Percentiles rank a stretch among this genome's conserved stretches.
phyloP scores from a whole-genome alignment of 78 protist species.

The Isochrysis galbana region DNA sequence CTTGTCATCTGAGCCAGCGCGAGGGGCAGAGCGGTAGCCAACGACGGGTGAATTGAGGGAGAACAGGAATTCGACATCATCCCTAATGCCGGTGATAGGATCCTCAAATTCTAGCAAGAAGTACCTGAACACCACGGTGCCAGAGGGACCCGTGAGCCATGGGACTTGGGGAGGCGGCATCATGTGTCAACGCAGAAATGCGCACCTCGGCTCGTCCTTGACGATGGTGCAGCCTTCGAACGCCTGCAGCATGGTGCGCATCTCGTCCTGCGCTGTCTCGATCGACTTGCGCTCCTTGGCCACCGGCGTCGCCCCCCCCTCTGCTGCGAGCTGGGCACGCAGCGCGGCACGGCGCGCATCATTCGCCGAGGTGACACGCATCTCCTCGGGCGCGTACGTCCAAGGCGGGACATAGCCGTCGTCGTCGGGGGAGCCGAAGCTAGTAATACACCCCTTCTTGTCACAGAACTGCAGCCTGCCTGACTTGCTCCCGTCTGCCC shows the following conservation, averaged over 20 bases:
- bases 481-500: not conserved
- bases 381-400: not conserved
- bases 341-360: not conserved
- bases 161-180: not conserved
- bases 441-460: not conserved
- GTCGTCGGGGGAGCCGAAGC: not conserved
- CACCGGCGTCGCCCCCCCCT: not conserved
- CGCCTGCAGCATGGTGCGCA: not conserved
- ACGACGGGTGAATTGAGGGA: not conserved
- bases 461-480: not conserved
- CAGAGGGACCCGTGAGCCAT: not conserved
- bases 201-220: no score
- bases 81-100: not conserved
- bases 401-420: not conserved
- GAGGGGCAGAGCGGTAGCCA: not conserved
- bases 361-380: not conserved
- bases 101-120: not conserved
- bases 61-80: constrained; percentile 19
- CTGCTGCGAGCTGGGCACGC: not conserved
- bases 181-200: not conserved
- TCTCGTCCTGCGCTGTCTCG: not conserved
- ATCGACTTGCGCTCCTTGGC: not conserved
- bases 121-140: not conserved
- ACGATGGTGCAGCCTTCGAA: not conserved
- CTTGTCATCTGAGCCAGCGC: not conserved